These are phyloP conservation scores for Massospora cicadina DNA, from an alignment of 371 early-diverging fungal genomes.

Conservation along the genomic window DNA sequence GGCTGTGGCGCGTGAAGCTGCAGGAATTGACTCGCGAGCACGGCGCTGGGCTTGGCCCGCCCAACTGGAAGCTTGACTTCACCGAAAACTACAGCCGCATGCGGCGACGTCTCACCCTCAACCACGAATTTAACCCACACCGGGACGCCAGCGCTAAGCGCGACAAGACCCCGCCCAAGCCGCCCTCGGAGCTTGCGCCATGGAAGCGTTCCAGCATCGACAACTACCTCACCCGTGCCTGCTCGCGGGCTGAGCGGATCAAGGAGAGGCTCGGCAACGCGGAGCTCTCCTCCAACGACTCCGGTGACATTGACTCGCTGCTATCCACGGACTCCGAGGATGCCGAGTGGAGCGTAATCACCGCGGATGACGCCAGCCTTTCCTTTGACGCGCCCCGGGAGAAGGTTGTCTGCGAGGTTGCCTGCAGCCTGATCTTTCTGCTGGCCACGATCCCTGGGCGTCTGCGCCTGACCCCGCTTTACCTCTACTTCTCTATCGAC, in stretches of 20 bases:
- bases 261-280: not conserved
- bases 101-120: conserved; percentile 22
- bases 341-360: conserved; percentile 16
- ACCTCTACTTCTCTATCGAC: conserved; percentile 25
- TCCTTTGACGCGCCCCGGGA: conserved; percentile 5
- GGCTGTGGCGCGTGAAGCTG: conserved; percentile 20
- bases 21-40: conserved; percentile 21
- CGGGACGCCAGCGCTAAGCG: conserved; percentile 24
- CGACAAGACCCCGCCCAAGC: conserved; percentile 19
- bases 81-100: conserved; percentile 30
- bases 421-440: conserved; percentile 30
- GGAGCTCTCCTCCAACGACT: not conserved
- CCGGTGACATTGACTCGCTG: conserved; percentile 4
- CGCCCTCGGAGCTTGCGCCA: not conserved
- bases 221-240: conserved; percentile 7
- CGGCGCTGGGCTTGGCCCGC: conserved; percentile 20
- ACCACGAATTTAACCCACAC: conserved; percentile 33
- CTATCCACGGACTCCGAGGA: conserved; percentile 11
- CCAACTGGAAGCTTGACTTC: conserved; percentile 26
- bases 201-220: conserved; percentile 6
- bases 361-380: conserved; percentile 10
- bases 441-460: conserved; percentile 30
- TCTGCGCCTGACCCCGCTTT: conserved; percentile 22
- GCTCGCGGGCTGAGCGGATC: conserved; percentile 5
- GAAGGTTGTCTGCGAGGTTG: conserved; percentile 16